Evolutionary conservation across 2,329 filamentous ascomycete genomes (phyloP).

Genomic region (Paraconiothyrium sp.): DNA sequence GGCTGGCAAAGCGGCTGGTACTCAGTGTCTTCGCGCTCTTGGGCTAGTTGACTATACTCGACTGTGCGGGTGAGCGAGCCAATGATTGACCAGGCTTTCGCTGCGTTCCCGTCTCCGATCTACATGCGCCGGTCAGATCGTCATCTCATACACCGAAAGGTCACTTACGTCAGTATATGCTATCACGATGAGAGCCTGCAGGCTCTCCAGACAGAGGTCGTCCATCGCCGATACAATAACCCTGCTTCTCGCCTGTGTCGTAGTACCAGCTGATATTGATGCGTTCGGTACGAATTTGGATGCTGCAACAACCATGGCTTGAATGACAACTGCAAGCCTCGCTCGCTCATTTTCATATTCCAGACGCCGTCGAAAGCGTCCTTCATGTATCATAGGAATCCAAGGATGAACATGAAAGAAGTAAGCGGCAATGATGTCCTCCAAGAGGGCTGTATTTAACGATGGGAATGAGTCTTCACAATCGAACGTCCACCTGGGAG

Average conservation of each 20-base stretch:
- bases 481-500: neutral
- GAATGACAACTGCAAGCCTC: constrained; percentile 19
- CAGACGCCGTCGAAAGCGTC: constrained; percentile 22
- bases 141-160: neutral
- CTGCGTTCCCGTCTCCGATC: constrained; percentile 26
- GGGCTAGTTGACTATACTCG: constrained; percentile 27
- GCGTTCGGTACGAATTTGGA: constrained; percentile 23
- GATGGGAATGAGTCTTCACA: constrained; percentile 1
- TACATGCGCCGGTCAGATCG: neutral
- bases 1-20: constrained; percentile 24
- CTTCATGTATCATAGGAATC: constrained; percentile 32
- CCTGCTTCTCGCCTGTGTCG: constrained; percentile 17
- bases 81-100: constrained; percentile 28
- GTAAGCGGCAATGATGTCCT: constrained; percentile 22
- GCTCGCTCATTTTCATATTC: constrained; percentile 9
- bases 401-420: constrained; percentile 28
- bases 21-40: constrained; percentile 28
- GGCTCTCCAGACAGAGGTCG: constrained; percentile 19
- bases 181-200: constrained; percentile 27
- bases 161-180: constrained; percentile 24
- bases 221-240: constrained; percentile 26
- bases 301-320: constrained; percentile 26
- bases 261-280: neutral
- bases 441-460: constrained; percentile 11
- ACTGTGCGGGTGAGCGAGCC: constrained; percentile 31